Percentiles rank a stretch among this genome's conserved stretches.
Evolutionary conservation across 1,284 basidiomycete genomes (phyloP).

Genomic region (Ganoderma meredithae): DNA sequence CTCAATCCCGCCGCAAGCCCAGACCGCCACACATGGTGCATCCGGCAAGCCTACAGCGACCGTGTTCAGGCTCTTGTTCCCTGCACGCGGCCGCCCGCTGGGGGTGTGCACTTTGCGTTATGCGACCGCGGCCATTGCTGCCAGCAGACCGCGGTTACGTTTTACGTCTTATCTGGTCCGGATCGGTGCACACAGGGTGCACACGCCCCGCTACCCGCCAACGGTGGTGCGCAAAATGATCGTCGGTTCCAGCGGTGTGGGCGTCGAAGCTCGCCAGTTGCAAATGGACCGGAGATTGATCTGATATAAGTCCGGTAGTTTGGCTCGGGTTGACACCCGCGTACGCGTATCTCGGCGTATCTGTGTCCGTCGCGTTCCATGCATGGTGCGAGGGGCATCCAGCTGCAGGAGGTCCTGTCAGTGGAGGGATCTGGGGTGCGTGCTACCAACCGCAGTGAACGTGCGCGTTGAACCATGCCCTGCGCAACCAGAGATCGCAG

Average conservation of each 20-base stretch:
- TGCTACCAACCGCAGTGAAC: constrained; percentile 7
- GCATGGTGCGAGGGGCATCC: neutral
- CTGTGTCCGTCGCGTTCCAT: constrained; percentile 5
- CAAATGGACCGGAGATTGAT: constrained; percentile 4
- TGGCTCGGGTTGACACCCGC: constrained; percentile 4
- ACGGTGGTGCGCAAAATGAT: constrained; percentile 1
- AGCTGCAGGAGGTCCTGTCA: neutral
- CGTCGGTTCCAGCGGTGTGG: neutral
- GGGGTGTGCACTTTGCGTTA: neutral
- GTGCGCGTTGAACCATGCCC: neutral
- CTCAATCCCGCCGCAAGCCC: constrained; percentile 2
- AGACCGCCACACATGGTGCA: constrained; percentile 2
- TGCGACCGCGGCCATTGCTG: neutral
- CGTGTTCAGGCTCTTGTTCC: neutral
- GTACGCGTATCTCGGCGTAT: neutral
- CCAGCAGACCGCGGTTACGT: constrained; percentile 4
- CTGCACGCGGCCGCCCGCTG: neutral
- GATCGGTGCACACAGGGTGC: constrained; percentile 1
- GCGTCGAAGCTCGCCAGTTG: neutral
- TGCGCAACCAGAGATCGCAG: constrained; percentile 8
- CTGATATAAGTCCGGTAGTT: neutral
- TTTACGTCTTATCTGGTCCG: constrained; percentile 8
- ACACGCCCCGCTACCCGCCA: neutral
- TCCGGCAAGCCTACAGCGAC: neutral
- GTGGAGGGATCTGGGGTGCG: neutral